Conservation (phyloP, 441 rosid genomes). For the Eruca vesicaria region DNA sequence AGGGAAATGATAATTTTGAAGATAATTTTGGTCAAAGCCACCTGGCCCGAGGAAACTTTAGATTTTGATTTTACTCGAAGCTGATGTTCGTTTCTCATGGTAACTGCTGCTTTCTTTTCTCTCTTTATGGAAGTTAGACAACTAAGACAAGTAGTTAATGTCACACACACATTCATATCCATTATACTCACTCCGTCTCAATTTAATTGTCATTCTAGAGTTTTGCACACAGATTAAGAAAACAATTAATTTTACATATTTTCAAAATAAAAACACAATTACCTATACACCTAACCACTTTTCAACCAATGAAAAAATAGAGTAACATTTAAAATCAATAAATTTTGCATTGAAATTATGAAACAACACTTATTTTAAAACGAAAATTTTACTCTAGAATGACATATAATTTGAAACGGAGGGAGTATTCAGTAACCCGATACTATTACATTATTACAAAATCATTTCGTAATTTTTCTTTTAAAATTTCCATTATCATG, state of each 20-base stretch:
- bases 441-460: not conserved
- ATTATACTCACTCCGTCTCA: too few relatives aligned
- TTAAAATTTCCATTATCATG: slow-evolving; percentile 16
- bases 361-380: too few relatives aligned
- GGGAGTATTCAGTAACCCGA: not conserved
- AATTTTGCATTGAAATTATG: too few relatives aligned
- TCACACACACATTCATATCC: slow-evolving; percentile 4
- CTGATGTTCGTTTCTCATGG: slow-evolving; percentile 35
- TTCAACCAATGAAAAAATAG: too few relatives aligned
- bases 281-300: too few relatives aligned
- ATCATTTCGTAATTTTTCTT: not conserved
- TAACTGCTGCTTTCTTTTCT: slow-evolving; percentile 30
- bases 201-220: too few relatives aligned
- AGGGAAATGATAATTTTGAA: slow-evolving; percentile 7
- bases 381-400: too few relatives aligned
- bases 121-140: slow-evolving; percentile 9
- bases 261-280: too few relatives aligned
- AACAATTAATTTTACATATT: too few relatives aligned
- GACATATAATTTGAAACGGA: too few relatives aligned
- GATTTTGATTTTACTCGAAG: slow-evolving; percentile 62
- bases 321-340: too few relatives aligned
- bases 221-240: too few relatives aligned
- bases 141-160: slow-evolving; percentile 14
- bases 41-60: slow-evolving; percentile 86
- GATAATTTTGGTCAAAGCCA: slow-evolving; percentile 61